phyloP scores from a whole-genome alignment of 1,284 basidiomycete species.

The Hymenochaete sp. region DNA sequence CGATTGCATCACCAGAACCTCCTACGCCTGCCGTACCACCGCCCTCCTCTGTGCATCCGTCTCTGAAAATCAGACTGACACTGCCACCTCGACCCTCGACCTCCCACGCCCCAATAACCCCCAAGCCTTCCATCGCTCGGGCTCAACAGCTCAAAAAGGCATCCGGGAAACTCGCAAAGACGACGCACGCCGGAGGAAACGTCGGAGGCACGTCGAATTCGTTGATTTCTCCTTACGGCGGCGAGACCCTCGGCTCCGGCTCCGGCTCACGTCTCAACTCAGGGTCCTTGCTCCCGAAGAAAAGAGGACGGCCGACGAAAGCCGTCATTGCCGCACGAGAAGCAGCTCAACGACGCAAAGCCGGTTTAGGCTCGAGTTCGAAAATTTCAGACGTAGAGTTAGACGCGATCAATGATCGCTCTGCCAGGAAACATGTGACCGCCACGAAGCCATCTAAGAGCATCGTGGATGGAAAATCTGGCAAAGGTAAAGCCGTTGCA shows the following conservation, averaged over 20 bases:
- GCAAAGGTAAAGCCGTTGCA: not conserved
- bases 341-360: conserved; percentile 23
- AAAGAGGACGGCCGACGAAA: conserved; percentile 49
- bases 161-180: conserved; percentile 18
- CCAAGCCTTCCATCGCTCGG: conserved; percentile 18
- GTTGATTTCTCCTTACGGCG: conserved; percentile 11
- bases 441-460: conserved; percentile 19
- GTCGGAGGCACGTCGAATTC: conserved; percentile 19
- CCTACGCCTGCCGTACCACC: not conserved
- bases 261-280: conserved; percentile 10
- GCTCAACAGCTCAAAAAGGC: conserved; percentile 23
- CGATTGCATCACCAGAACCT: conserved; percentile 7
- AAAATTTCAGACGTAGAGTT: conserved; percentile 20
- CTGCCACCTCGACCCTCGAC: conserved; percentile 32
- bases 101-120: conserved; percentile 8
- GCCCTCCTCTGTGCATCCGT: conserved; percentile 24
- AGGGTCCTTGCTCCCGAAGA: conserved; percentile 31
- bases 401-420: conserved; percentile 28
- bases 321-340: conserved; percentile 25
- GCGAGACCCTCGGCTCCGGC: conserved; percentile 15
- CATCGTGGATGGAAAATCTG: conserved; percentile 4
- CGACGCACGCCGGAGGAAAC: conserved; percentile 17
- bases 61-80: conserved; percentile 70
- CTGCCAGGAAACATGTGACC: conserved; percentile 22
- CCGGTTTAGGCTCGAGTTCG: conserved; percentile 20